A percentile compares a stretch with the other conserved stretches of the same genome.
phyloP scores from a whole-genome alignment of 495 filamentous ascomycete genomes.

The Aspergillus ostianus region DNA sequence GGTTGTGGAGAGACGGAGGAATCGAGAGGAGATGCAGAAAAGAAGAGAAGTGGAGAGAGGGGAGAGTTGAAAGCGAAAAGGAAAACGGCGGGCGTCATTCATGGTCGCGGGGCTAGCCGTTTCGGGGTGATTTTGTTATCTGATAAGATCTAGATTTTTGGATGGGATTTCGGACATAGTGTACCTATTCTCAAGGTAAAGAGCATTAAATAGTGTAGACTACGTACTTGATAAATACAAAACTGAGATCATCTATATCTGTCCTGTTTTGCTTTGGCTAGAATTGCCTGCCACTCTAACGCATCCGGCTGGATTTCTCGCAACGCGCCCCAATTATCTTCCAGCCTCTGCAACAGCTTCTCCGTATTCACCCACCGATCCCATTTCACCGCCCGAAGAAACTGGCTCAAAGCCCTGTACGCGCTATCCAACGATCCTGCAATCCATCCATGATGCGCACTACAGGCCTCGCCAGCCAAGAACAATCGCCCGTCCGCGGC shows the following conservation, averaged over 20 bases:
- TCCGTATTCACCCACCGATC: no score
- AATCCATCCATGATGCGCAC: background rate
- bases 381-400: background rate
- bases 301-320: no score
- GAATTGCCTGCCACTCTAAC: no score
- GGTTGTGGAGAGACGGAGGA: background rate
- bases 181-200: no score
- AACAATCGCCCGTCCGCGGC: background rate
- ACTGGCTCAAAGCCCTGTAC: background rate
- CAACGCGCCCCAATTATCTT: background rate
- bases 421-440: background rate
- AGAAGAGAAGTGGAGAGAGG: constrained; percentile 10
- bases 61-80: background rate
- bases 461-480: background rate
- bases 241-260: no score
- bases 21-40: constrained; percentile 3
- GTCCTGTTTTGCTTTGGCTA: no score
- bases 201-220: no score
- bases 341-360: background rate
- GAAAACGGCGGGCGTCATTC: constrained; percentile 5
- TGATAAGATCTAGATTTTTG: constrained; percentile 18
- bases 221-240: no score
- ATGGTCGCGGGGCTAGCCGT: constrained; percentile 7
- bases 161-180: no score
- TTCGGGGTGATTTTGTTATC: constrained; percentile 17